phyloP scores from a whole-genome alignment of 768 basidiomycete genomes.

The Podaxis rugospora region DNA sequence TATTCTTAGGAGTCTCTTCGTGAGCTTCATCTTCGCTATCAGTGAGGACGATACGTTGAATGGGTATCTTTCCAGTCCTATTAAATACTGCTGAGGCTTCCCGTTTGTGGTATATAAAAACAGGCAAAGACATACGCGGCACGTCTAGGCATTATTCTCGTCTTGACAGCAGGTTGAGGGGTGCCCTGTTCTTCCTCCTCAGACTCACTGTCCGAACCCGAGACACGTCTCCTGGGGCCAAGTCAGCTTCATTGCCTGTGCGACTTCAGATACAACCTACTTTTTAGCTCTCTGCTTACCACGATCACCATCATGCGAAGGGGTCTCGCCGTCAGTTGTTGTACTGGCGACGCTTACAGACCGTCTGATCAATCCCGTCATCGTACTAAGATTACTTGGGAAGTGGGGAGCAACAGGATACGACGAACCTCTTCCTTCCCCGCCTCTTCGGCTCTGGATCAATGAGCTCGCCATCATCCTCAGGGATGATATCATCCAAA shows the following conservation, averaged over 20 bases:
- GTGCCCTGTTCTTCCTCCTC: constrained; percentile 32
- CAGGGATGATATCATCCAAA: constrained; percentile 65
- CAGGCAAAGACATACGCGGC: constrained; percentile 44
- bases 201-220: constrained; percentile 43
- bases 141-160: constrained; percentile 50
- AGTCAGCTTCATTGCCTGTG: neutral
- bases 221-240: constrained; percentile 41
- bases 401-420: neutral
- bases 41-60: constrained; percentile 30
- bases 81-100: neutral
- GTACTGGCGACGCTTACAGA: constrained; percentile 53
- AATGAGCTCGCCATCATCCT: constrained; percentile 55
- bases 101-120: neutral
- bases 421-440: constrained; percentile 44
- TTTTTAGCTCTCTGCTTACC: constrained; percentile 35
- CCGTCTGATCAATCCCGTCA: constrained; percentile 32
- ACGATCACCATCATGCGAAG: constrained; percentile 26
- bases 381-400: neutral
- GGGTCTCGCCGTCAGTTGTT: constrained; percentile 33
- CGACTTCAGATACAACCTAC: constrained; percentile 10
- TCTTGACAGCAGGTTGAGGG: constrained; percentile 37
- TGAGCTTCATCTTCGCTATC: constrained; percentile 29
- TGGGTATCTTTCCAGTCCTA: constrained; percentile 37
- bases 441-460: constrained; percentile 36
- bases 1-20: neutral